phyloP scores from a whole-genome alignment of 257 asterid genomes.

The Rehmannia glutinosa region DNA sequence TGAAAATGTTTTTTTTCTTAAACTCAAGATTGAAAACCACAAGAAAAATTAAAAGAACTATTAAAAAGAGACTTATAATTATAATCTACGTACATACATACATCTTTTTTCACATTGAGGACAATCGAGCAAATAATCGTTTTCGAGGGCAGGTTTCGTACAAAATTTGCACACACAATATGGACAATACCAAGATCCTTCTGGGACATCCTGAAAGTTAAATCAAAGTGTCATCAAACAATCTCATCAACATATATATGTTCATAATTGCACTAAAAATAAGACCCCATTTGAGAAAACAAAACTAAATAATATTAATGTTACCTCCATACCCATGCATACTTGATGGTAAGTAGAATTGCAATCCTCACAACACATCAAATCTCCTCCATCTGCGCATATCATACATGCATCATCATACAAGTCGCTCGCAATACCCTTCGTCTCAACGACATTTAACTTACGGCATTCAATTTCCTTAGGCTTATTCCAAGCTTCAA shows the following conservation, averaged over 20 bases:
- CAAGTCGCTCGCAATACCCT: slow-evolving; percentile 11
- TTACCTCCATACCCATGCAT: slow-evolving; percentile 36
- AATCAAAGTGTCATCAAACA: no score
- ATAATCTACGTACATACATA: slow-evolving; percentile 18
- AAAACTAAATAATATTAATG: background rate
- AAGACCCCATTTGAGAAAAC: background rate
- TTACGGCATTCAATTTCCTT: slow-evolving; percentile 19
- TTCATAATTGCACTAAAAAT: background rate
- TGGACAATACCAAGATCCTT: slow-evolving; percentile 24
- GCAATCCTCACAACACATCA: slow-evolving; percentile 52
- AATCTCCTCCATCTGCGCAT: slow-evolving; percentile 58
- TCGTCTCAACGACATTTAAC: slow-evolving; percentile 21
- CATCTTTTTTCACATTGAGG: slow-evolving; percentile 52
- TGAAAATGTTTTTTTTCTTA: no score
- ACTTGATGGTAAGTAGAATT: slow-evolving; percentile 51
- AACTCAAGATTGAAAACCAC: no score
- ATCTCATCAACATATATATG: no score
- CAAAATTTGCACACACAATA: slow-evolving; percentile 29
- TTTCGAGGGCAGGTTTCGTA: background rate
- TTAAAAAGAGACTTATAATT: no score
- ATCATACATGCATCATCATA: slow-evolving; percentile 53
- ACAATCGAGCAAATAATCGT: slow-evolving; percentile 23
- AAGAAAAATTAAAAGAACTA: no score
- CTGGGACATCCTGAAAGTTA: slow-evolving; percentile 13
- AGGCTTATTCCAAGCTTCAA: slow-evolving; percentile 36